Base-by-base conservation (phyloP, 2,329 filamentous ascomycete species). In the Cercospora canescens region DNA sequence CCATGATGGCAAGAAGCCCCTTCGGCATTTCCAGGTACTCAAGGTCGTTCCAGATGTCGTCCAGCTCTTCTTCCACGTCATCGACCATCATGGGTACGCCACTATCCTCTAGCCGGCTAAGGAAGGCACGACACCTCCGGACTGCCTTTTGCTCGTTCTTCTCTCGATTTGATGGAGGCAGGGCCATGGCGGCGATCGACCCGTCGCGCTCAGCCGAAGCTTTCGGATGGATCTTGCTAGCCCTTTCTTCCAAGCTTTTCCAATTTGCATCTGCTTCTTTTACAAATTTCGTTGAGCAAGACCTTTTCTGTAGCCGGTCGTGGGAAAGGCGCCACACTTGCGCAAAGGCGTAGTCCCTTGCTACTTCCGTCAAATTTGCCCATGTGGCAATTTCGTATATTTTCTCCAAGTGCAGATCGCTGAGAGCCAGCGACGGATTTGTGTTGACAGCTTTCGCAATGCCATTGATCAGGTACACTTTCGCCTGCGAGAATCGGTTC, bases 1-100 rank as follows among this genome's bases (percentile, higher is more conserved):
- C 78, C 8, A 83, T 41, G 16, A 75, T 71, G 52, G 80, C 68
- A 5, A 80, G 74, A 1, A 80, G 75, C 2, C 72, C 72, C 66
- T 81, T 79, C 12, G 79, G 78, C 67, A 81, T 83, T 48, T 84
- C 82, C 59, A 83, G 78, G 57, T 80, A 80, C 64, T 83, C 82
- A 2, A 82, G 72, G 65, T 84, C 82, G 34, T 79, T 79, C 81
- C 81, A 84, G n/a, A 84, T 73, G 35, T 77, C 76, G 9, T 78
- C 68, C 4, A 79, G 59, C 3, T 64, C 62, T 12, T 63, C 55
- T 35, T 57, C 56, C 30, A 66, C 9, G 14, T 24, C 26, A 1
- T 34, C 34, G 24, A 24, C 45, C 39, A 32, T 9, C 9, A 26
- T 4, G 8, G 59, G 24, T 32, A 67, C 39, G n/a, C 14, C 21